Conservation (phyloP, 1,284 basidiomycete species). For the Tausonia pullulans region DNA sequence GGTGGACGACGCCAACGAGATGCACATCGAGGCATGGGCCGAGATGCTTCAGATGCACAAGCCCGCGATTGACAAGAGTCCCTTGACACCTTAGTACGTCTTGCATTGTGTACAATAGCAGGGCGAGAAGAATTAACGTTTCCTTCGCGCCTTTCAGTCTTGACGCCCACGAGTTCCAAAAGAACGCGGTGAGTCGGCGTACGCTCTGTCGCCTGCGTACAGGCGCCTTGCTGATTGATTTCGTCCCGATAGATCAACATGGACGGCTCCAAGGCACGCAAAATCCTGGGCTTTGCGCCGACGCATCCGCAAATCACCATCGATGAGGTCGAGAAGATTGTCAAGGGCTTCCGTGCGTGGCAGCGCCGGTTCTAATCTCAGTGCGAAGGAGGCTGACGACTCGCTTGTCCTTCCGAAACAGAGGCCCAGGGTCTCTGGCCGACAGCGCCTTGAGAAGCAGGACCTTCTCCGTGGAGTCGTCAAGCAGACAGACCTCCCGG, state of each 20-base stretch:
- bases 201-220: not conserved
- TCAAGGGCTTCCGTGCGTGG: conserved; percentile 25
- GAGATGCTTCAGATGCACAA: conserved; percentile 64
- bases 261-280: conserved; percentile 29
- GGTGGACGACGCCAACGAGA: conserved; percentile 75
- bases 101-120: too few relatives aligned
- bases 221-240: not conserved
- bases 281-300: conserved; percentile 55
- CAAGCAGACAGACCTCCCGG: too few relatives aligned
- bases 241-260: conserved; percentile 23
- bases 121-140: conserved; percentile 48
- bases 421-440: not conserved
- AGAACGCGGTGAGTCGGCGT: not conserved
- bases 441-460: not conserved
- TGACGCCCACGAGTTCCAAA: not conserved
- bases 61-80: conserved; percentile 63
- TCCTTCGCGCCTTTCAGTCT: conserved; percentile 24
- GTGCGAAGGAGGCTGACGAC: not conserved
- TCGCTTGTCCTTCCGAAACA: not conserved
- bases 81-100: conserved; percentile 61
- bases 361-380: not conserved
- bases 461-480: too few relatives aligned
- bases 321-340: conserved; percentile 27
- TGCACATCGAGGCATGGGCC: conserved; percentile 71
- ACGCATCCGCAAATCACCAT: conserved; percentile 42